Base-by-base conservation (phyloP, 2,329 filamentous ascomycete species). In the Thelonectria olida region DNA sequence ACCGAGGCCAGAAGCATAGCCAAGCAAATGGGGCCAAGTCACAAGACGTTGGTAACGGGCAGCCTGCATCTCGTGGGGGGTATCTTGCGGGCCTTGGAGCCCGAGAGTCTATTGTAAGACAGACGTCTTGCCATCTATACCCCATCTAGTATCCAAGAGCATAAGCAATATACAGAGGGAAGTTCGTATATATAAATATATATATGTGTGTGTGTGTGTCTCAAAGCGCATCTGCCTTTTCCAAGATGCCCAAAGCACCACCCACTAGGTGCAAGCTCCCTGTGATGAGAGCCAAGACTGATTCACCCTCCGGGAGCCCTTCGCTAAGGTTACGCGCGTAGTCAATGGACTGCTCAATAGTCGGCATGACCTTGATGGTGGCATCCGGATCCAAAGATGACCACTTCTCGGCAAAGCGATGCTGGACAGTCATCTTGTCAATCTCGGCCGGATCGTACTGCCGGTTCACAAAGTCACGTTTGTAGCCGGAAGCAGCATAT, bases 11-110 rank as follows among this genome's bases (percentile, higher is more conserved):
- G 85, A 61, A 75, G 70, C 15, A 70, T 84, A 10, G 69, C 68
- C 2, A 50, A 31, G 55, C 75, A 76, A 71, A 62, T 38, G 61
- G 61, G 51, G 68, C 74, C 3, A 82, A 82, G 50, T 81, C 88
- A 69, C 15, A 86, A 88, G 74, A 87, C 90, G 0, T 79, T 97
- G 55, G 89, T 92, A 9, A 97, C 93, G 13, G 93, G 93, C 2
- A 96, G 92, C 74, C 79, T 97, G 72, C 91, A 97, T 81, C 82
- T 97, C 38, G 92, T 94, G 1, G 93, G 93, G 7, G 92, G 91
- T 10, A 81, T 93, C 45, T 80, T 97, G 53, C 89, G 91, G 74
- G 88, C 91, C 1, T 76, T 96, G 60, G 92, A 82, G 69, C 80
- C 81, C 8, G 76, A 78, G 12, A 69, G 69, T 58, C 69, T 76